Evolutionary conservation across 2,329 filamentous ascomycete genomes (phyloP).

Genomic region (Didymella pomorum): DNA sequence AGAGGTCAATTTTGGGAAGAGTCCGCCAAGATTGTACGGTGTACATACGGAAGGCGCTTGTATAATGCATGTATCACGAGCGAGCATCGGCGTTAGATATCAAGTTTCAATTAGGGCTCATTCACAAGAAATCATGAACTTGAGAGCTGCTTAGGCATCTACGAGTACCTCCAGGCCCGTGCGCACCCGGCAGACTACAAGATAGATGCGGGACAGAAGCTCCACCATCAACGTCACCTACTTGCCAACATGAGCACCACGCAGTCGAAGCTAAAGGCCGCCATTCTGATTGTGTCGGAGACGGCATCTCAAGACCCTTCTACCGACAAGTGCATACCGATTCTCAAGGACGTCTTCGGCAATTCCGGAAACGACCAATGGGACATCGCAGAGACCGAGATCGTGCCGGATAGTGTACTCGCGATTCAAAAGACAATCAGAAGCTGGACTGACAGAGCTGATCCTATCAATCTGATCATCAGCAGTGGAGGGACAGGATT

Average conservation of each 20-base stretch:
- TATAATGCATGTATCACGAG: constrained; percentile 52
- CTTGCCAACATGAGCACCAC: constrained; percentile 39
- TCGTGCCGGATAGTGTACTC: constrained; percentile 78
- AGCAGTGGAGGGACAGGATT: constrained; percentile 96
- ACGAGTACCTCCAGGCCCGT: constrained; percentile 26
- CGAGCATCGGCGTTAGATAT: constrained; percentile 39
- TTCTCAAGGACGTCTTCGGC: constrained; percentile 73
- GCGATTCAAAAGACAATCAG: constrained; percentile 78
- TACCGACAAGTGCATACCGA: constrained; percentile 75
- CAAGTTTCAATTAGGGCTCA: constrained; percentile 23
- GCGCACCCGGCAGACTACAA: constrained; percentile 19
- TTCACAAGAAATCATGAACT: not conserved
- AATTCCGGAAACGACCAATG: constrained; percentile 74
- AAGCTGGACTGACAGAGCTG: constrained; percentile 73
- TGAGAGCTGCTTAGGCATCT: constrained; percentile 8
- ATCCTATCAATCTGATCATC: constrained; percentile 75
- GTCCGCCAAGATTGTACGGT: constrained; percentile 33
- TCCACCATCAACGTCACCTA: constrained; percentile 29
- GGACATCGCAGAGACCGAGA: constrained; percentile 72
- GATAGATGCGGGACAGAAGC: constrained; percentile 29
- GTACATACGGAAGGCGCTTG: constrained; percentile 45
- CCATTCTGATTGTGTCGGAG: constrained; percentile 87
- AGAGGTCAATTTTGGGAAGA: constrained; percentile 6
- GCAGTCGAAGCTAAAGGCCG: constrained; percentile 67
- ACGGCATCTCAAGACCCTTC: constrained; percentile 83